Evolutionary conservation across 768 basidiomycete species (phyloP).

Genomic region (Hygrophorus russula): DNA sequence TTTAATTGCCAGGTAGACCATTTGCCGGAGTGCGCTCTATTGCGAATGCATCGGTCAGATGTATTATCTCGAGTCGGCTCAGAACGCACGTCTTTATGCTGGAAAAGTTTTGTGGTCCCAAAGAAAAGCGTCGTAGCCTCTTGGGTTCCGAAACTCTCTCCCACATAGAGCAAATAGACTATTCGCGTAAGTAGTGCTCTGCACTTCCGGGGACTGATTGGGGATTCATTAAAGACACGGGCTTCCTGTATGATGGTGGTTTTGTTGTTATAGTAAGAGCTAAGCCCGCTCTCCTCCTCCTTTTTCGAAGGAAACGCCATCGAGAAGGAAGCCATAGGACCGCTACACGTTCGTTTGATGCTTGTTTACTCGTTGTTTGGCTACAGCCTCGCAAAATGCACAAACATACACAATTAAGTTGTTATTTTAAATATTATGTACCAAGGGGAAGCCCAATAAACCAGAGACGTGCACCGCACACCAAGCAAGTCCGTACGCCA

Average conservation of each 20-base stretch:
- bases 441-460: not conserved
- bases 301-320: constrained; percentile 86
- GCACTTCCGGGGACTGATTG: constrained; percentile 96
- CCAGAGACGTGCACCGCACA: not conserved
- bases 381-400: not conserved
- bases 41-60: constrained; percentile 5
- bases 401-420: not conserved
- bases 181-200: constrained; percentile 92
- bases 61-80: not conserved
- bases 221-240: constrained; percentile 97
- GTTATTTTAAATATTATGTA: not conserved
- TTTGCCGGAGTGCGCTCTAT: constrained; percentile 90
- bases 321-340: constrained; percentile 32
- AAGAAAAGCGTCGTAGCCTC: constrained; percentile 98
- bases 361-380: not conserved
- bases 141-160: constrained; percentile 89
- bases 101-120: constrained; percentile 96
- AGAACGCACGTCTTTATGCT: constrained; percentile 91
- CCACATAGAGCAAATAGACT: constrained; percentile 92
- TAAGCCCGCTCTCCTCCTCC: constrained; percentile 91
- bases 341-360: not conserved
- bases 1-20: constrained; percentile 98
- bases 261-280: constrained; percentile 93
- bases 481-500: not conserved
- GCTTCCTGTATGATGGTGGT: constrained; percentile 98